Conservation (phyloP, 805 yeast genomes). For the Yarrowia sp. region DNA sequence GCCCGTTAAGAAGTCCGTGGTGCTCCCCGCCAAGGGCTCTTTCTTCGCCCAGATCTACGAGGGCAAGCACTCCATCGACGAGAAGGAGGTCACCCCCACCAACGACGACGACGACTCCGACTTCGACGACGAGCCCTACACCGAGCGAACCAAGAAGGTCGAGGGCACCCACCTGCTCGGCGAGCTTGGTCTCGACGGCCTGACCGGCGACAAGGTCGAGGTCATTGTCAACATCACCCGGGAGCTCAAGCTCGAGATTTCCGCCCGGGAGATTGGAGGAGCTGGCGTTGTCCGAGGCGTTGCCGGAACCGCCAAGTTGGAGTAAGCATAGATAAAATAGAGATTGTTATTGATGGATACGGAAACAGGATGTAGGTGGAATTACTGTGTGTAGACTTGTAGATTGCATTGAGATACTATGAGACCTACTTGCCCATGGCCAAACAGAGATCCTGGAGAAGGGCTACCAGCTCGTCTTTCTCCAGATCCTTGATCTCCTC, state of each 20-base stretch:
- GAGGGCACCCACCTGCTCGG: conserved; percentile 73
- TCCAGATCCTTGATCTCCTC: no score
- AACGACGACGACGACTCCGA: conserved; percentile 49
- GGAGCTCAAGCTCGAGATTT: conserved; percentile 62
- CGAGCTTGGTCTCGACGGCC: conserved; percentile 71
- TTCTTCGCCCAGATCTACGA: conserved; percentile 74
- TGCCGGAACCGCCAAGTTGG: conserved; percentile 27
- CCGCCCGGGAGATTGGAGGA: conserved; percentile 45
- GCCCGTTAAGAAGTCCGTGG: conserved; percentile 78
- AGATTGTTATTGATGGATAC: background rate
- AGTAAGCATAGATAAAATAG: conserved; percentile 14
- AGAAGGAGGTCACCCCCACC: conserved; percentile 60
- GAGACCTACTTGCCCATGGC: no score
- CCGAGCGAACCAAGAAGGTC: conserved; percentile 70
- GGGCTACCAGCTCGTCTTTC: no score
- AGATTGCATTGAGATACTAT: no score
- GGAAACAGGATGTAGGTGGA: background rate
- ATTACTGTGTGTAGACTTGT: no score
- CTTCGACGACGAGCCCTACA: conserved; percentile 88
- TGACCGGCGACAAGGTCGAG: conserved; percentile 63
- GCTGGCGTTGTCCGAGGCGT: conserved; percentile 35
- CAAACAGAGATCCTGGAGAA: no score
- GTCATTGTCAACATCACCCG: conserved; percentile 60
- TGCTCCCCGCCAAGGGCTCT: conserved; percentile 60
- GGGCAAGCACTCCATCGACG: conserved; percentile 68